Evolutionary conservation across 306 rosid genomes (phyloP).

Genomic region (Rosa rugosa): DNA sequence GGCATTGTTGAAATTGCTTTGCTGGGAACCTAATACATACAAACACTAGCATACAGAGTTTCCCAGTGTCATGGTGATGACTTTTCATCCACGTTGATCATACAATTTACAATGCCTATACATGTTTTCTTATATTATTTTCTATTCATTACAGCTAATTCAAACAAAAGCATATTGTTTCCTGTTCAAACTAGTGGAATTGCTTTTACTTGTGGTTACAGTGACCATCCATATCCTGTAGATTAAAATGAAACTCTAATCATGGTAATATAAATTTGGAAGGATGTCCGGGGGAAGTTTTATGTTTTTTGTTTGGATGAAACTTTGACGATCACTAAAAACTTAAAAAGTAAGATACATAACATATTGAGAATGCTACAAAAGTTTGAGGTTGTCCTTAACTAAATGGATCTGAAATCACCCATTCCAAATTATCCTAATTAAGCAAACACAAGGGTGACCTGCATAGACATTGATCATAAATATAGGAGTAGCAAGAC

Average conservation of each 20-base stretch:
- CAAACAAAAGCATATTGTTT: slow-evolving; percentile 11
- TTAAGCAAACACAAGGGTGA: neutral
- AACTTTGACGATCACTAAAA: neutral
- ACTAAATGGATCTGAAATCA: neutral
- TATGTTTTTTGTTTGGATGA: neutral
- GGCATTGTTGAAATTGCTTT: neutral
- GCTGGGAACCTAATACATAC: neutral
- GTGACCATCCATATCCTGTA: neutral
- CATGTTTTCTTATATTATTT: neutral
- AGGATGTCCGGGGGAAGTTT: neutral
- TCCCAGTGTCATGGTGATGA: slow-evolving; percentile 1
- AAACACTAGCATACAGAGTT: neutral
- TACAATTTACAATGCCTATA: neutral
- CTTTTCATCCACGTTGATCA: slow-evolving; percentile 21
- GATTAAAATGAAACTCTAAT: neutral
- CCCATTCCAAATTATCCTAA: neutral
- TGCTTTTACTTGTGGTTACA: neutral
- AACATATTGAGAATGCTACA: neutral
- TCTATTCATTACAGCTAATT: neutral
- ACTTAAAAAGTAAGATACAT: neutral
- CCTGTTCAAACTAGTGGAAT: slow-evolving; percentile 6
- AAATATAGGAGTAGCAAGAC: neutral
- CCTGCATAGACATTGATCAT: neutral
- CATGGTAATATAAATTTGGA: neutral
- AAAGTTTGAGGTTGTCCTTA: neutral